phyloP scores from a whole-genome alignment of 192 early-diverging fungal genomes.

The Paraglomus occultum region DNA sequence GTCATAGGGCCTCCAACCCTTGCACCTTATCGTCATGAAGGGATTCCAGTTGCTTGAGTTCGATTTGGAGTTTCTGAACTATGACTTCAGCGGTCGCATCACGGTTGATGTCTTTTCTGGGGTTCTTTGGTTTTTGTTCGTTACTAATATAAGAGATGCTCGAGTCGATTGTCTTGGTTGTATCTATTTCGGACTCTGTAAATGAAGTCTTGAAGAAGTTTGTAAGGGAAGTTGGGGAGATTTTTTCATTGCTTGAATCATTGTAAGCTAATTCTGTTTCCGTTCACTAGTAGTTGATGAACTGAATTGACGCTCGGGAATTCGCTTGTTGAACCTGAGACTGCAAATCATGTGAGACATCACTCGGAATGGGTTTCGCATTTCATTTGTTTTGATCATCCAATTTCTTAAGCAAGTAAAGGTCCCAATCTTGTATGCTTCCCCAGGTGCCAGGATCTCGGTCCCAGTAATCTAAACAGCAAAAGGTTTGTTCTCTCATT shows the following conservation, averaged over 20 bases:
- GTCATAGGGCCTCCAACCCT: slow-evolving; percentile 19
- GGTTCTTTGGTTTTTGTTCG: no score
- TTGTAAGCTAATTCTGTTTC: no score
- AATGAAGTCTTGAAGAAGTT: no score
- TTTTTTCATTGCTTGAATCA: no score
- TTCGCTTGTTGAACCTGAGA: slow-evolving; percentile 23
- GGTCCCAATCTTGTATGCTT: slow-evolving; percentile 28
- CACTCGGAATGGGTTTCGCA: slow-evolving; percentile 11
- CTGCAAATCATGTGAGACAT: slow-evolving; percentile 22
- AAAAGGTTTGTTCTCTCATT: slow-evolving; percentile 30
- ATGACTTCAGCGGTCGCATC: slow-evolving; percentile 7
- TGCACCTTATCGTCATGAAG: slow-evolving; percentile 27
- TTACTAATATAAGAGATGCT: no score
- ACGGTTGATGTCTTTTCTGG: no score
- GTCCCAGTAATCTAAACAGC: slow-evolving; percentile 30
- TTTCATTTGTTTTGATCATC: slow-evolving; percentile 22
- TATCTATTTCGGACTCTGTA: no score
- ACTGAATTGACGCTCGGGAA: slow-evolving; percentile 8
- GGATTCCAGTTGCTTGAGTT: slow-evolving; percentile 24
- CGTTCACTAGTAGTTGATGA: no score
- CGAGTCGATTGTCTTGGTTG: no score
- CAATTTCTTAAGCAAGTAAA: slow-evolving; percentile 28
- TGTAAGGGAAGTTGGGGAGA: no score
- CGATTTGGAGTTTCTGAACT: slow-evolving; percentile 18
- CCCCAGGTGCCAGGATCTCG: slow-evolving; percentile 26